phyloP scores from a whole-genome alignment of 192 early-diverging fungal species.

The Backusella westeae region DNA sequence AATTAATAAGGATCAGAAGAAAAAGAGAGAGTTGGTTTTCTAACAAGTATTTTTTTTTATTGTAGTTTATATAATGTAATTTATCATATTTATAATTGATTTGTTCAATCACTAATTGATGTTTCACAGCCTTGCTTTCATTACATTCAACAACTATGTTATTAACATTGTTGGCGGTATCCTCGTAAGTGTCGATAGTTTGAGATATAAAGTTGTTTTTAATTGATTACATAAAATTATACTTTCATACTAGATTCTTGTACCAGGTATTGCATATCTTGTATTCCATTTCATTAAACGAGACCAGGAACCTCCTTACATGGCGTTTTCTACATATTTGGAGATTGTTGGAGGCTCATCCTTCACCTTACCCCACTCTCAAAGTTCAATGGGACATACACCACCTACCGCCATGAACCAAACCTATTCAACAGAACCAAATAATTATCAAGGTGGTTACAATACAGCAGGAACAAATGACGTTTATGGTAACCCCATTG shows the following conservation, averaged over 20 bases:
- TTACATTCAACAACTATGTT: conserved; percentile 5
- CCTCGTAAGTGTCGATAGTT: background rate
- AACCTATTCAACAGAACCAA: background rate
- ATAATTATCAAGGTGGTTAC: background rate
- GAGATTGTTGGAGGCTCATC: background rate
- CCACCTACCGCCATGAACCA: background rate
- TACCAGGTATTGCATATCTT: background rate
- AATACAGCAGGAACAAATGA: background rate
- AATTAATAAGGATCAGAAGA: background rate
- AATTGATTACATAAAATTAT: background rate
- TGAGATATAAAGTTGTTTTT: background rate
- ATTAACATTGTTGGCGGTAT: background rate
- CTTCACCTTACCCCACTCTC: background rate
- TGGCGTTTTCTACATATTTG: background rate
- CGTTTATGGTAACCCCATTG: background rate
- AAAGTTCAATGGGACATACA: background rate
- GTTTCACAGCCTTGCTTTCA: conserved; percentile 4
- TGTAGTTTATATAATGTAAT: conserved; percentile 11
- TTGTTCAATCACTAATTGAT: background rate
- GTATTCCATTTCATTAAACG: background rate
- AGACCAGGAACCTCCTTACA: background rate
- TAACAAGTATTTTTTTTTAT: background rate
- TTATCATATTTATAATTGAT: background rate
- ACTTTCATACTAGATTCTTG: background rate
- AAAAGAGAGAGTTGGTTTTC: background rate